phyloP scores from a whole-genome alignment of 208 protist species.

The Leishmania martiniquensis region DNA sequence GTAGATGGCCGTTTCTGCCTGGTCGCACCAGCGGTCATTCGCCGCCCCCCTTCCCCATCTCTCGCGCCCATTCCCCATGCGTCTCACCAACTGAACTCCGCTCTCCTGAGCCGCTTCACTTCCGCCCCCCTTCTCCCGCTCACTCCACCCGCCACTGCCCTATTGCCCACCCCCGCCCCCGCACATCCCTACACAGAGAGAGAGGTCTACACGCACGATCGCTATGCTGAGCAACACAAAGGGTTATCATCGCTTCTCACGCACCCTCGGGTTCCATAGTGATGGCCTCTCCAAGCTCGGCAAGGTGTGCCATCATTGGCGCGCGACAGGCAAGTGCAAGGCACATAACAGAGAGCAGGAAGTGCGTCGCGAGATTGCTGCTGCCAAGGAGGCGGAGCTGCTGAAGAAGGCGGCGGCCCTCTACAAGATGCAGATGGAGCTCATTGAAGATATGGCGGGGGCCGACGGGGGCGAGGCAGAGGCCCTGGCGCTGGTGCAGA shows the following conservation, averaged over 20 bases:
- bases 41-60: not conserved
- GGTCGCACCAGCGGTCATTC: not conserved
- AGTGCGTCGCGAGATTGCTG: constrained; percentile 44
- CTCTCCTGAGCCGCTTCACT: not conserved
- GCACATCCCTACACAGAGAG: not conserved
- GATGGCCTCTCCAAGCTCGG: constrained; percentile 41
- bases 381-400: constrained; percentile 72
- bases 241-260: constrained; percentile 42
- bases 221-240: constrained; percentile 75
- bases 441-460: constrained; percentile 31
- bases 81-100: not conserved
- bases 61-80: not conserved
- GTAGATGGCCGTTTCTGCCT: not conserved
- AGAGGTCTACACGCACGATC: not conserved
- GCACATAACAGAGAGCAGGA: constrained; percentile 42
- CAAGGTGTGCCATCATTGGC: constrained; percentile 45
- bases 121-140: not conserved
- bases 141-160: not conserved
- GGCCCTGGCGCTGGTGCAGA: constrained; percentile 7
- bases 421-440: constrained; percentile 60
- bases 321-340: constrained; percentile 40
- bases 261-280: constrained; percentile 35
- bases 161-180: not conserved
- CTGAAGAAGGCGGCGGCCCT: constrained; percentile 58
- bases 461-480: constrained; percentile 17